phyloP scores from a whole-genome alignment of 1,284 basidiomycete species.

The Irpex sp. region DNA sequence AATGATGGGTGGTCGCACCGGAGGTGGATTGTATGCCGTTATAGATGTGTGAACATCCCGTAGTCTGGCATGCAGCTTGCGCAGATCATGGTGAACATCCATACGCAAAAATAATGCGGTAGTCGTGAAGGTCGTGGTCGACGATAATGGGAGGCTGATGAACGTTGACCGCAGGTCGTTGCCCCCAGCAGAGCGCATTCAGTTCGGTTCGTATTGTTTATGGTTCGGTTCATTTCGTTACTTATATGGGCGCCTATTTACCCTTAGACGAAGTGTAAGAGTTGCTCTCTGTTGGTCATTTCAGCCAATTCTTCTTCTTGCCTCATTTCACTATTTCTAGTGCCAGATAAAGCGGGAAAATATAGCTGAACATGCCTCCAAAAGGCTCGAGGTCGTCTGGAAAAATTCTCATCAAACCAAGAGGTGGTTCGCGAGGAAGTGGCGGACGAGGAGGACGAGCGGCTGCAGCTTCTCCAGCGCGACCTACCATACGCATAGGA shows the following conservation, averaged over 20 bases:
- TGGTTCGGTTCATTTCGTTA: no score
- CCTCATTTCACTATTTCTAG: no score
- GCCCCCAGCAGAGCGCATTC: not conserved
- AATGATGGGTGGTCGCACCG: constrained; percentile 47
- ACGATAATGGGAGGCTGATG: not conserved
- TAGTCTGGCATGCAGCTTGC: constrained; percentile 31
- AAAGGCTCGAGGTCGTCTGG: constrained; percentile 9
- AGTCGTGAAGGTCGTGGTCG: not conserved
- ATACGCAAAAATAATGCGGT: not conserved
- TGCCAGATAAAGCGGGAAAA: not conserved
- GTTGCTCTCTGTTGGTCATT: not conserved
- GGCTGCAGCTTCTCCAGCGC: constrained; percentile 9
- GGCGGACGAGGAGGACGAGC: not conserved
- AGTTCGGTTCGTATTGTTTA: not conserved
- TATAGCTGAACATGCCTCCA: constrained; percentile 10
- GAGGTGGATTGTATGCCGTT: constrained; percentile 39
- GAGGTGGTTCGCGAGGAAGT: constrained; percentile 4
- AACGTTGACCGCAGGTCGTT: not conserved
- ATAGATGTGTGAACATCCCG: constrained; percentile 41
- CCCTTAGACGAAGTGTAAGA: no score
- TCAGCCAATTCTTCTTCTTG: not conserved
- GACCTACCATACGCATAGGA: constrained; percentile 13
- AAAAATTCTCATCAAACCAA: constrained; percentile 30
- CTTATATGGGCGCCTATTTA: no score
- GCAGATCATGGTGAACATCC: constrained; percentile 35